Evolutionary conservation across 768 basidiomycete genomes (phyloP).

Genomic region (Rhizopogon roseolus): DNA sequence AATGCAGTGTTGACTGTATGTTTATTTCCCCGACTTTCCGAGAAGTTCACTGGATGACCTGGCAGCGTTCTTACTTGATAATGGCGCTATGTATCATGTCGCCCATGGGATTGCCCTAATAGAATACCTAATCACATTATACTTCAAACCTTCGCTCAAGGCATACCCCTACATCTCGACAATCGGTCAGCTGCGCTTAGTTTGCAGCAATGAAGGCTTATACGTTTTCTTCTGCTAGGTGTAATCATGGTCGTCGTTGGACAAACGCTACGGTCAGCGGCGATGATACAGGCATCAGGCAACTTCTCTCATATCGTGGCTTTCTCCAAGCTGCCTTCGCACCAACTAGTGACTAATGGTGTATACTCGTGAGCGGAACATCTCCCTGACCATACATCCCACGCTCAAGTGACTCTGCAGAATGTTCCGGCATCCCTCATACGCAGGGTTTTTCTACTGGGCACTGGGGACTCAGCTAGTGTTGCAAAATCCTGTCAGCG

Average conservation of each 20-base stretch:
- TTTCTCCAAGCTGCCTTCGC: conserved; percentile 63
- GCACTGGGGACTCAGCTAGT: conserved; percentile 90
- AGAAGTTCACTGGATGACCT: background rate
- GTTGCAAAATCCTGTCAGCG: conserved; percentile 79
- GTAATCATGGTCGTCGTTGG: conserved; percentile 59
- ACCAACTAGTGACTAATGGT: conserved; percentile 82
- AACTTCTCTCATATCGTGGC: conserved; percentile 93
- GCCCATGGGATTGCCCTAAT: conserved; percentile 74
- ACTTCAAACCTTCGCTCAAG: conserved; percentile 65
- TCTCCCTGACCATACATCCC: background rate
- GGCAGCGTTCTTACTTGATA: conserved; percentile 89
- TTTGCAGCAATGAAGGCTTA: background rate
- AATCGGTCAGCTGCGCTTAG: conserved; percentile 41
- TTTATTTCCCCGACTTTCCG: conserved; percentile 10
- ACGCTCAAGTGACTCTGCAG: conserved; percentile 33
- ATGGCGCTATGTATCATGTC: conserved; percentile 78
- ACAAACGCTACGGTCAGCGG: conserved; percentile 76
- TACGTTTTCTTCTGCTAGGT: conserved; percentile 38
- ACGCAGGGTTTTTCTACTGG: conserved; percentile 98
- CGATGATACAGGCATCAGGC: conserved; percentile 95
- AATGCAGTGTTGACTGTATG: conserved; percentile 91
- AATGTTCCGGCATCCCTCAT: conserved; percentile 92
- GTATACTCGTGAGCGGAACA: conserved; percentile 69
- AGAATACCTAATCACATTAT: conserved; percentile 75
- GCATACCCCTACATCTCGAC: conserved; percentile 49